Evolutionary conservation across 2,329 filamentous ascomycete species (phyloP).

Genomic region (Thermothelomyces thermophilus): DNA sequence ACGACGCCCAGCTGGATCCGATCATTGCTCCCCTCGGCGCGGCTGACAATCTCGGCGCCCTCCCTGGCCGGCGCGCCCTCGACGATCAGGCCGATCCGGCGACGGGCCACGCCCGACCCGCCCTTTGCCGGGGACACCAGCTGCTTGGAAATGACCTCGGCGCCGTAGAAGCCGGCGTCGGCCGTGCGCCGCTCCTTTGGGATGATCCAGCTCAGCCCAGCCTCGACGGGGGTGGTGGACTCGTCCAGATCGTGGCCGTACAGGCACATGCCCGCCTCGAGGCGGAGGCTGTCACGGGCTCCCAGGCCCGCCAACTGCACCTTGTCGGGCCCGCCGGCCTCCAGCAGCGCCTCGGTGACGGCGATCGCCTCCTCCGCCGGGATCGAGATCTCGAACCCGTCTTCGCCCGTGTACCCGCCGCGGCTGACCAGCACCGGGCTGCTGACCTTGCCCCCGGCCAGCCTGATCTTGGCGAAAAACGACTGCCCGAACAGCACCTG

Average conservation of each 20-base stretch:
- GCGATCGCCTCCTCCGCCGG: conserved; percentile 56
- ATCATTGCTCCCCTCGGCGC: conserved; percentile 31
- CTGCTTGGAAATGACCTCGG: conserved; percentile 69
- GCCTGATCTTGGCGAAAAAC: conserved; percentile 57
- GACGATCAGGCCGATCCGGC: conserved; percentile 74
- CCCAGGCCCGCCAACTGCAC: conserved; percentile 82
- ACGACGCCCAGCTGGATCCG: conserved; percentile 60
- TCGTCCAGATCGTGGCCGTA: conserved; percentile 98
- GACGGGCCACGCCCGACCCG: conserved; percentile 59
- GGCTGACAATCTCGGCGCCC: conserved; percentile 68
- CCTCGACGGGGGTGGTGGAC: conserved; percentile 54
- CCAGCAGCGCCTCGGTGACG: conserved; percentile 64
- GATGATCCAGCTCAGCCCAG: conserved; percentile 67
- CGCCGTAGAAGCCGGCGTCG: conserved; percentile 74
- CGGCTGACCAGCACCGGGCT: conserved; percentile 67
- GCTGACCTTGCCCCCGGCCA: conserved; percentile 41
- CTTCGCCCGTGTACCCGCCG: conserved; percentile 94
- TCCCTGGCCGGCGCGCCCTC: conserved; percentile 86
- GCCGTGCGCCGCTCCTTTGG: conserved; percentile 64
- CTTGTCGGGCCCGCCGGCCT: conserved; percentile 51
- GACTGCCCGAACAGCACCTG: conserved; percentile 78
- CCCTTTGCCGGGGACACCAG: conserved; percentile 67
- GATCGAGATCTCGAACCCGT: conserved; percentile 95
- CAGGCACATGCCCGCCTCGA: conserved; percentile 98
- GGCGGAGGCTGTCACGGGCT: conserved; percentile 81